Base-by-base conservation (phyloP, 2,329 filamentous ascomycete genomes). In the Phialophora macrospora region DNA sequence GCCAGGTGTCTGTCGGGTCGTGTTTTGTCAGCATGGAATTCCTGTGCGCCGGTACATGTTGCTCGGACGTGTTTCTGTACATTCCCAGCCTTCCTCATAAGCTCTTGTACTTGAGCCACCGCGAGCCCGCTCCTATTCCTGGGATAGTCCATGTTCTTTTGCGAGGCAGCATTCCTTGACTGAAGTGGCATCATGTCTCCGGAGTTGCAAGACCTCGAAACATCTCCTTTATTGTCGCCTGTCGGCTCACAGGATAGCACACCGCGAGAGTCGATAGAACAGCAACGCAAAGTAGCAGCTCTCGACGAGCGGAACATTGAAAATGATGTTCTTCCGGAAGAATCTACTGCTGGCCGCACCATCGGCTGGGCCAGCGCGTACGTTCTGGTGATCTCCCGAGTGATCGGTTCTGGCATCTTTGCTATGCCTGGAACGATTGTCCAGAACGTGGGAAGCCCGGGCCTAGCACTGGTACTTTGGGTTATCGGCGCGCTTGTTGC, bases 371-470 rank as follows among this genome's bases (percentile, higher is more conserved):
- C 81, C 28, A 87, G 84, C 70, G 85, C 86, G 1, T 90, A 88
- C 73, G 87, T 90, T 62, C 80, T 90, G 22, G 86, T 89, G 7
- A 87, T 90, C 28, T 89, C 87, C 5, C 83, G 88, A 12, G 87
- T 91, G 5, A 87, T 91, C 32, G 88, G 88, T 12, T 88, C 84
- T 71, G 89, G 88, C 28, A 90, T 92, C 68, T 92, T 91, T 72
- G 88, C 89, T 0, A 90, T 88, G 0, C 89, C 88, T 0, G 88
- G 87, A 0, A 83, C 87, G 4, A 90, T 92, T 57, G 81, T 90
- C 2, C 83, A 85, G 44, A 84, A 86, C 0, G 86, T 87, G 1
- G 90, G 90, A 1, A 91, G 88, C 62, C 81, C 88, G 0, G 88
- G 88, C 0, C 76, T 91, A 2, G 83, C 87, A 0, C 75, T 91